Evolutionary conservation across 163 green algal genomes (phyloP).

Genomic region (Chlamydomonas reinhardtii): DNA sequence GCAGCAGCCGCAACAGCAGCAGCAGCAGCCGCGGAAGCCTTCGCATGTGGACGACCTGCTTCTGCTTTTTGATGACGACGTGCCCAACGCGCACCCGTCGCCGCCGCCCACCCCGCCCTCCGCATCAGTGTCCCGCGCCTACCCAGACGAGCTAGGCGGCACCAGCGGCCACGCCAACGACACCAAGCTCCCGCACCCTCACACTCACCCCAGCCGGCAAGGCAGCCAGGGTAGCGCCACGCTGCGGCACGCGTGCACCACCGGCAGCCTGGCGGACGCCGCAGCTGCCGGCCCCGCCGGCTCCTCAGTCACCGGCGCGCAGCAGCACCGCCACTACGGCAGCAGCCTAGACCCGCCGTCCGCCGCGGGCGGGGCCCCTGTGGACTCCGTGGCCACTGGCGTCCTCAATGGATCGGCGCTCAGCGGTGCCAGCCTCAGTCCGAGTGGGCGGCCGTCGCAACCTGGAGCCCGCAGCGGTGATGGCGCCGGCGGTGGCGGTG

Average conservation of each 20-base stretch:
- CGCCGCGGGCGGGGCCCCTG: no score
- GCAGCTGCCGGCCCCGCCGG: no score
- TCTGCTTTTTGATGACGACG: constrained; percentile 1
- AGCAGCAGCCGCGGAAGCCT: background rate
- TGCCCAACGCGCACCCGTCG: background rate
- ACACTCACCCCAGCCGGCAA: background rate
- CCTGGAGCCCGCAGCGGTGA: no score
- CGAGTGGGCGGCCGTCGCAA: no score
- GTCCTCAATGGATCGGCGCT: background rate
- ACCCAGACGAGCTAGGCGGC: no score
- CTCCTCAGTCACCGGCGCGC: no score
- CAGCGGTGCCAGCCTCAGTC: background rate
- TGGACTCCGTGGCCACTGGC: background rate
- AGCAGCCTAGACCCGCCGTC: background rate
- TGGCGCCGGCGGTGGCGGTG: no score
- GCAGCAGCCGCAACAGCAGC: constrained; percentile 13
- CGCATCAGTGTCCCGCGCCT: background rate
- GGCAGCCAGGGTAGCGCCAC: background rate
- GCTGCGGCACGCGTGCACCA: background rate
- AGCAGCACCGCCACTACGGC: no score
- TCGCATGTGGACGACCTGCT: constrained; percentile 8
- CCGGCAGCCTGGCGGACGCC: background rate
- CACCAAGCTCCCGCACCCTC: no score
- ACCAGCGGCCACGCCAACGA: background rate
- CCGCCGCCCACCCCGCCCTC: background rate